Evolutionary conservation across 2,329 filamentous ascomycete species (phyloP).

Genomic region (Corynespora cassiicola): DNA sequence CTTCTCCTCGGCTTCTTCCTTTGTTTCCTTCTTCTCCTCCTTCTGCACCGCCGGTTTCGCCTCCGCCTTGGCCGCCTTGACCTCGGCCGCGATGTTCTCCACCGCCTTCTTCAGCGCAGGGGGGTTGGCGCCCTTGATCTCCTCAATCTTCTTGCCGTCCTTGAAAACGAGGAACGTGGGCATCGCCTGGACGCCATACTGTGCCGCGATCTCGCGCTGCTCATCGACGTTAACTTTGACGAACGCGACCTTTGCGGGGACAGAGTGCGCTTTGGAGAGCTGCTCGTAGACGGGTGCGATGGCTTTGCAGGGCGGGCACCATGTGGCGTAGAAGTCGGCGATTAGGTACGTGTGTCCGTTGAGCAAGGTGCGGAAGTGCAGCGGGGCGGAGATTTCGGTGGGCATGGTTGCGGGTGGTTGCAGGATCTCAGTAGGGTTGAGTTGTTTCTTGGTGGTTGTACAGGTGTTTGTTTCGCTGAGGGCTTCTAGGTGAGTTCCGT

Average conservation of each 20-base stretch:
- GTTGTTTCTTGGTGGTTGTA: slow-evolving; percentile 1
- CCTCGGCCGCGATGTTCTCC: slow-evolving; percentile 23
- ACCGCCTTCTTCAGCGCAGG: slow-evolving; percentile 30
- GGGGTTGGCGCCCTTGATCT: slow-evolving; percentile 37
- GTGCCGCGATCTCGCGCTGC: slow-evolving; percentile 54
- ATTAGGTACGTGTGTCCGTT: slow-evolving; percentile 49
- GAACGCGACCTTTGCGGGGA: slow-evolving; percentile 55
- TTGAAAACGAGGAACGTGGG: slow-evolving; percentile 44
- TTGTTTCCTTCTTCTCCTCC: slow-evolving; percentile 13
- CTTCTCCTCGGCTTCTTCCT: slow-evolving; percentile 28
- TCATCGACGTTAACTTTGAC: slow-evolving; percentile 64
- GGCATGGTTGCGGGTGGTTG: slow-evolving; percentile 25
- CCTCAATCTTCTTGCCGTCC: slow-evolving; percentile 35
- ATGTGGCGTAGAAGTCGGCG: slow-evolving; percentile 61
- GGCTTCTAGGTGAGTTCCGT: slow-evolving; percentile 1
- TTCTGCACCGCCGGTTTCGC: slow-evolving; percentile 6
- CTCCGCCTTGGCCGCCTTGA: slow-evolving; percentile 12
- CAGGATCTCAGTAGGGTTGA: not conserved
- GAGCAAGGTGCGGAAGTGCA: slow-evolving; percentile 45
- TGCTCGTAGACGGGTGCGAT: slow-evolving; percentile 60
- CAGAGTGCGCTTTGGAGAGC: slow-evolving; percentile 56
- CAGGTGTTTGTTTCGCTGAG: slow-evolving; percentile 1
- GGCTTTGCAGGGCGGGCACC: slow-evolving; percentile 64
- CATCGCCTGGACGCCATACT: slow-evolving; percentile 57
- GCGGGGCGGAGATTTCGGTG: slow-evolving; percentile 36